Evolutionary conservation across 2,329 filamentous ascomycete genomes (phyloP), one percentile per base, ranked within the genome.

Genomic region (Botrytis paeoniae): DNA sequence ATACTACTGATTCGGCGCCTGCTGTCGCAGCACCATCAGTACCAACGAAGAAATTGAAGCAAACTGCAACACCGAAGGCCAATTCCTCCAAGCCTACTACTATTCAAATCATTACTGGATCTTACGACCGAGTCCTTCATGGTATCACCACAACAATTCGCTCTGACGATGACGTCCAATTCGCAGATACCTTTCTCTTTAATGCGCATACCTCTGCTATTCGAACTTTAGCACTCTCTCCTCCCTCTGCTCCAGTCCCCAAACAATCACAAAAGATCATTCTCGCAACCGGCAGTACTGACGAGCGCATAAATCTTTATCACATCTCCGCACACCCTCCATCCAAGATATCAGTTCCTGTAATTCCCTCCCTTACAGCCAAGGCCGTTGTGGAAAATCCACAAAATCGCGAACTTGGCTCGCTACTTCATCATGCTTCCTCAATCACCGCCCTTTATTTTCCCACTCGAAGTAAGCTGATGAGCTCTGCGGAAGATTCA

Each of bases 241-340:
- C 92, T 4, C 86, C 92, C 0, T 93, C 93, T 20, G 87, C 87
- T 29, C 85, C 86, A 1, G 80, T 85, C 73, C 86, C 85, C 20
- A 89, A 86, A 76, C 91, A 92, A 82, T 83, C 85, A n/a, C 92
- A 93, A 80, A 97, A 96, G 81, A 88, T 97, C 68, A 91, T 96
- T 77, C 89, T 99, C 66, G 96, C 96, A 20, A 97, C 93, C 16
- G 96, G 96, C 77, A 92, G 93, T 82, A 97, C 93, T 37, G 96
- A 99, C 83, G 94, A 98, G 83, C 90, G 94, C 75, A 93, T 99
- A 84, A 98, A 99, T 81, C 87, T 99, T 71, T 99, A 97, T 86
- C 94, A 91, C 74, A 85, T 99, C 72, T 97, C 95, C 20, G 90
- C 87, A 39, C 89, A 90, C 77, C 89, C 89, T 71, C 89, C 87